phyloP scores from a whole-genome alignment of 352 stramenopile species.

The Pythium sukuiense region DNA sequence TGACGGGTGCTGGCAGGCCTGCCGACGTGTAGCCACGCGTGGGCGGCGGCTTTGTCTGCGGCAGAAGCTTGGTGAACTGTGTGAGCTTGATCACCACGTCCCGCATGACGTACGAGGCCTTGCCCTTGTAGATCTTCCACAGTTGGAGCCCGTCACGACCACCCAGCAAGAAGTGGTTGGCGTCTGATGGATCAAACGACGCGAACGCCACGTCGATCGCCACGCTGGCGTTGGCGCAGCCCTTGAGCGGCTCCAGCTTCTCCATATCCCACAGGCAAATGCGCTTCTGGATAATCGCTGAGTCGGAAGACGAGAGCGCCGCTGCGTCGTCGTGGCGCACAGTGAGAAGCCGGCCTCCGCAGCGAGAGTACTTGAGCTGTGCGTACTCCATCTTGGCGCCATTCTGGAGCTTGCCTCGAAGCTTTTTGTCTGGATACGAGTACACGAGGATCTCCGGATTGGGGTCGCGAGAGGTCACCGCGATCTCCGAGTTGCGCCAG shows the following conservation, averaged over 20 bases:
- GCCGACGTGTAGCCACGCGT: constrained; percentile 1
- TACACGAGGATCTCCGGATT: constrained; percentile 61
- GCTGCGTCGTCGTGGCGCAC: constrained; percentile 35
- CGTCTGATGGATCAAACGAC: constrained; percentile 70
- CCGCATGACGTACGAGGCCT: constrained; percentile 27
- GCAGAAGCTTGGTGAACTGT: constrained; percentile 13
- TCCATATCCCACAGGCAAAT: constrained; percentile 74
- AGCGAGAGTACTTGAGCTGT: constrained; percentile 67
- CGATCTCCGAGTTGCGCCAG: constrained; percentile 54
- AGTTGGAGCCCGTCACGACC: constrained; percentile 61
- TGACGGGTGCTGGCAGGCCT: constrained; percentile 5
- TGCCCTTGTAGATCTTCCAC: constrained; percentile 64
- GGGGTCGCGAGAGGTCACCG: constrained; percentile 51
- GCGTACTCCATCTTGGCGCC: constrained; percentile 59
- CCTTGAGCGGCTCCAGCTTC: constrained; percentile 44
- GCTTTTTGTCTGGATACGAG: constrained; percentile 79
- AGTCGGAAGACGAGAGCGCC: not conserved
- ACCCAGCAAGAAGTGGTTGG: constrained; percentile 62
- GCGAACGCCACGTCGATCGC: constrained; percentile 41
- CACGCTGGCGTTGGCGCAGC: constrained; percentile 36
- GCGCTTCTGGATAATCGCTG: constrained; percentile 4
- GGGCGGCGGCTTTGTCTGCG: constrained; percentile 8
- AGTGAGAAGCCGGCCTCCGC: constrained; percentile 55
- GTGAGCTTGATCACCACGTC: constrained; percentile 29
- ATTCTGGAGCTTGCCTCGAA: constrained; percentile 47